A percentile compares a stretch with the other conserved stretches of the same genome.
Evolutionary conservation across 352 stramenopile species (phyloP).

Genomic region (Phytophthora crassamura): DNA sequence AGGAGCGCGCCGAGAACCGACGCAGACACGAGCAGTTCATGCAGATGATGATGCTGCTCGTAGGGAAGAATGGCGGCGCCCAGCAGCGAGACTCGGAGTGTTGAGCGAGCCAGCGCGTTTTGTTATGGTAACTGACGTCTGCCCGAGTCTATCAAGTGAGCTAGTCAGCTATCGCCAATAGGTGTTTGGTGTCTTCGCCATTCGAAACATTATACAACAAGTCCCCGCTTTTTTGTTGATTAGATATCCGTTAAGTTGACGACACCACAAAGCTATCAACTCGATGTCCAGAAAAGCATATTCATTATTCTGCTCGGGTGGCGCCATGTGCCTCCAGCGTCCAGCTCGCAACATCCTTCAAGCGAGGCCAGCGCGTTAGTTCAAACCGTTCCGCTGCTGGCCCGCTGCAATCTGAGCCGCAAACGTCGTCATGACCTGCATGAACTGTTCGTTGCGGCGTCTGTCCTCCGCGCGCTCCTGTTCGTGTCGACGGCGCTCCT

Average conservation of each 20-base stretch:
- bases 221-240: too few species aligned
- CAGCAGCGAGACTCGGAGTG: conserved; percentile 26
- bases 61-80: conserved; percentile 27
- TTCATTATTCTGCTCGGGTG: conserved; percentile 10
- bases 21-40: conserved; percentile 49
- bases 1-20: conserved; percentile 43
- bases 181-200: too few species aligned
- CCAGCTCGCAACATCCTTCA: too few species aligned
- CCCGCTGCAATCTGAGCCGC: conserved; percentile 36
- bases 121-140: conserved; percentile 6
- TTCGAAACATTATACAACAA: conserved; percentile 68
- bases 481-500: conserved; percentile 33
- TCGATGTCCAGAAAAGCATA: conserved; percentile 34
- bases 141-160: too few species aligned
- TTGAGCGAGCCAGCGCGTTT: conserved; percentile 8
- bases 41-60: conserved; percentile 49
- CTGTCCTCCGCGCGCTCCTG: conserved; percentile 39
- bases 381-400: conserved; percentile 32
- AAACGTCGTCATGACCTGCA: conserved; percentile 44
- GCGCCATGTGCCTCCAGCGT: too few species aligned
- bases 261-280: conserved; percentile 3
- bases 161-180: conserved; percentile 46
- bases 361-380: conserved; percentile 5
- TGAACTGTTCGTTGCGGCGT: conserved; percentile 40
- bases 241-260: too few species aligned